These are phyloP conservation scores for Candida boidinii DNA, from an alignment of 805 yeast genomes.

Conservation along the genomic window DNA sequence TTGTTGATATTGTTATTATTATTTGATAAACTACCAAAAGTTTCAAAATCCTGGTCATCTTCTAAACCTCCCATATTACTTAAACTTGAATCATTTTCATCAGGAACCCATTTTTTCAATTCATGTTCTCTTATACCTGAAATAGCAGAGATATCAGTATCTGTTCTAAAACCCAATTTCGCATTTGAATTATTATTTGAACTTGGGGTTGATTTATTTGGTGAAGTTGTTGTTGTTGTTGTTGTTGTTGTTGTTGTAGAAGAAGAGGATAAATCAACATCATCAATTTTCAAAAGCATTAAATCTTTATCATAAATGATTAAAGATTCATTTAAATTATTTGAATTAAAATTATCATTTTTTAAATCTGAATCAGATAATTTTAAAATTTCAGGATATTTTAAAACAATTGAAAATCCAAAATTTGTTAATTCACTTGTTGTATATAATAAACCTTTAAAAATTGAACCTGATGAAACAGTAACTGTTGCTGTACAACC, in stretches of 20 bases:
- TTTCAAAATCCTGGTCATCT: slow-evolving; percentile 7
- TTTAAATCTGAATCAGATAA: slow-evolving; percentile 26
- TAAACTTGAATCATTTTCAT: slow-evolving; percentile 23
- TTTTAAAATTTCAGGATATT: slow-evolving; percentile 36
- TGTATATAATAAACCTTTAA: slow-evolving; percentile 51
- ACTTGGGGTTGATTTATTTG: slow-evolving; percentile 7
- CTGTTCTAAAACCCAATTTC: slow-evolving; percentile 57
- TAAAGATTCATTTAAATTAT: slow-evolving; percentile 28
- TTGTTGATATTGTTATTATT: neutral
- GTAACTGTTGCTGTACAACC: slow-evolving; percentile 54
- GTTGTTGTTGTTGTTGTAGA: slow-evolving; percentile 1
- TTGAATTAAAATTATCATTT: slow-evolving; percentile 18
- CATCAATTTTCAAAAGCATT: slow-evolving; percentile 36
- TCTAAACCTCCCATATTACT: slow-evolving; percentile 4
- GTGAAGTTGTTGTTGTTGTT: slow-evolving; percentile 7
- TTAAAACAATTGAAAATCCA: slow-evolving; percentile 50
- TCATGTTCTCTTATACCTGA: slow-evolving; percentile 53
- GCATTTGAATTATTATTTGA: slow-evolving; percentile 6
- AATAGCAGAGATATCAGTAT: slow-evolving; percentile 73
- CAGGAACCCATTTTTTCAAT: slow-evolving; percentile 81
- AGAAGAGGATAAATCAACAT: slow-evolving; percentile 24
- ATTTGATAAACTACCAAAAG: slow-evolving; percentile 29
- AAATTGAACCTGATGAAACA: slow-evolving; percentile 50
- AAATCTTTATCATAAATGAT: slow-evolving; percentile 42
- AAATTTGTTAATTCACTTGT: slow-evolving; percentile 28